Base-by-base conservation (phyloP, 306 rosid genomes). In the Gastrolobium villosum region DNA sequence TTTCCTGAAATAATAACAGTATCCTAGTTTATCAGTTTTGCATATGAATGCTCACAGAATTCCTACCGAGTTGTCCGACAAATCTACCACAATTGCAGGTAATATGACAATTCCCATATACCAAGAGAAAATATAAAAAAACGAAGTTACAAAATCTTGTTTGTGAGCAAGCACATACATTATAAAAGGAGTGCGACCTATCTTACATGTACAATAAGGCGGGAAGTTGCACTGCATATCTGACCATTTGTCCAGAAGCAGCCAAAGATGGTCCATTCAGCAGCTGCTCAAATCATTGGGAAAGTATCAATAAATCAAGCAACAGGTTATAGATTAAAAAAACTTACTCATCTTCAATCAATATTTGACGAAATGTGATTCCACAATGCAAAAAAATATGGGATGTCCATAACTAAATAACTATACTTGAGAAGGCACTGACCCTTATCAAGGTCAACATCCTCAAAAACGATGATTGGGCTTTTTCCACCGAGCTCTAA, bases 201-300 rank as follows among this genome's bases (percentile, higher is more conserved):
- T 70, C 36, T 84, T 87, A 92, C 99, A 52, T 92, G 99, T 75
- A 95, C 70, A 82, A 95, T 83, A 75, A 95, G 94, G 46, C 99
- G 98, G 69, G 99, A 95, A 67, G 99, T 95, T 79, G 99, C 99
- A 86, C 98, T 95, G 91, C 99, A 95, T 70, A 95, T 95, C 89
- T 95, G 99, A 82, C 99, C 99, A 82, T 95, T 95, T 72, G 98
- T 91, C 98, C 99, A 93, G 86, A 95, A 95, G 93, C 92, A 82
- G 73, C 99, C 99, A 73, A 93, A 95, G 60, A 75, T 53, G 11
- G 97, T 75, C 99, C 99, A 95, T 85, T 95, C 99, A 70, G 85
- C 99, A 89, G 99, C 99, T 95, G 85, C 78, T 88, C 70, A 67
- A 81, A 82, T 75, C 70, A 89, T 26, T 67, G 71, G 70, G 37